Evolutionary conservation across 371 early-diverging fungal species (phyloP).

Genomic region (Saksenaea oblongispora): DNA sequence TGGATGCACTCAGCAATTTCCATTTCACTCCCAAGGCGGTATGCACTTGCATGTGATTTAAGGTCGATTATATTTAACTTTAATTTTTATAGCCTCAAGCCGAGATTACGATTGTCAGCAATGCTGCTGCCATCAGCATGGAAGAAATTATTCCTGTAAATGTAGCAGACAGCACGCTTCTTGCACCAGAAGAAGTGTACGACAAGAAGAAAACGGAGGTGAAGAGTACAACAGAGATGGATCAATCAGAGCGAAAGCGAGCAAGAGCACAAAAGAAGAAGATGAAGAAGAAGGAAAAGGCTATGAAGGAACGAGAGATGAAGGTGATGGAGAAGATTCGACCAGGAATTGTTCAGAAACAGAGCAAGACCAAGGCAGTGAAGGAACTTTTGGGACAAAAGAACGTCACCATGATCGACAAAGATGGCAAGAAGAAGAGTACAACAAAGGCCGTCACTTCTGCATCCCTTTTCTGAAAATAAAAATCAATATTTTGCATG

Average conservation of each 20-base stretch:
- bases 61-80: background rate
- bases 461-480: constrained; percentile 26
- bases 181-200: constrained; percentile 92
- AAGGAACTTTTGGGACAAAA: constrained; percentile 69
- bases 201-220: constrained; percentile 65
- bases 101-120: constrained; percentile 78
- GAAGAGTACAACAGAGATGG: constrained; percentile 74
- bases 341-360: constrained; percentile 53
- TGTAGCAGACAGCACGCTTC: constrained; percentile 79
- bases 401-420: constrained; percentile 63
- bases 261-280: constrained; percentile 69
- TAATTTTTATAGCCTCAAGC: constrained; percentile 49
- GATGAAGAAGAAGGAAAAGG: constrained; percentile 57
- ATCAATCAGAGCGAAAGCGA: constrained; percentile 71
- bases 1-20: constrained; percentile 93
- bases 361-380: constrained; percentile 68
- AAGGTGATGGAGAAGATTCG: constrained; percentile 57
- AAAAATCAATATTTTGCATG: background rate
- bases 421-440: constrained; percentile 54
- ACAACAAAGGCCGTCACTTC: constrained; percentile 27
- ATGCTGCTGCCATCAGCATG: constrained; percentile 89
- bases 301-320: constrained; percentile 56
- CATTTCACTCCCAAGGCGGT: constrained; percentile 84
- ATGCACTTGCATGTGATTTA: constrained; percentile 15
- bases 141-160: constrained; percentile 93